Conservation (phyloP, 192 early-diverging fungal species). For the Phycomyces blakesleeanus region DNA sequence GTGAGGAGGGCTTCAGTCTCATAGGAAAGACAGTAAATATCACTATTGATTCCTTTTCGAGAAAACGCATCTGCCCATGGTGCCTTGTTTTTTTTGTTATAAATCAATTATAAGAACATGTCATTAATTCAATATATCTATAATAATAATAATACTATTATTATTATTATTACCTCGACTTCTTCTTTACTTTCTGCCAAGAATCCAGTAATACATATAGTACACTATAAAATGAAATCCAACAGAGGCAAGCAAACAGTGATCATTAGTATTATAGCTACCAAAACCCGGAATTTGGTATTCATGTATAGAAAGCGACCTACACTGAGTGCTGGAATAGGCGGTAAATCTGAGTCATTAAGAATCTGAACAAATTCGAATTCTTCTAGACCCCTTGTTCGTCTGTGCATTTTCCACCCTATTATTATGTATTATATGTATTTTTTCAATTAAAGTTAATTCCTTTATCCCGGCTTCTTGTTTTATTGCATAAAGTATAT, state of each 20-base stretch:
- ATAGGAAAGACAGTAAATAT: slow-evolving; percentile 50
- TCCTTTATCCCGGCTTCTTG: background rate
- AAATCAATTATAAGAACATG: too few relatives aligned
- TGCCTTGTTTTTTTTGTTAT: too few relatives aligned
- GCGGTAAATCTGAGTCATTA: slow-evolving; percentile 45
- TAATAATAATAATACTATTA: too few relatives aligned
- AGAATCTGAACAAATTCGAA: slow-evolving; percentile 49
- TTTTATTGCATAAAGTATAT: too few relatives aligned
- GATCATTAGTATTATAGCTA: background rate
- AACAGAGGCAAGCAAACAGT: background rate
- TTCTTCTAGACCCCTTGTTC: slow-evolving; percentile 41
- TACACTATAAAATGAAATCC: slow-evolving; percentile 29
- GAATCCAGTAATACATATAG: slow-evolving; percentile 57
- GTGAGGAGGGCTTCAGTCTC: slow-evolving; percentile 41
- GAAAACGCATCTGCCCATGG: slow-evolving; percentile 46
- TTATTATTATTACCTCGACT: slow-evolving; percentile 26
- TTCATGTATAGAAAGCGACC: background rate
- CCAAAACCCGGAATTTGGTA: too few relatives aligned
- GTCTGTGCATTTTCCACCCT: slow-evolving; percentile 36
- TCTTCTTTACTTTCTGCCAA: slow-evolving; percentile 39
- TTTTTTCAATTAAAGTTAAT: background rate
- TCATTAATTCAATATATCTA: too few relatives aligned
- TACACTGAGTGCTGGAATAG: slow-evolving; percentile 52
- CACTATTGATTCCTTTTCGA: slow-evolving; percentile 22
- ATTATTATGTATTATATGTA: too few relatives aligned